Conservation (phyloP, 1,139 yeast species). For the Pichia sp. region DNA sequence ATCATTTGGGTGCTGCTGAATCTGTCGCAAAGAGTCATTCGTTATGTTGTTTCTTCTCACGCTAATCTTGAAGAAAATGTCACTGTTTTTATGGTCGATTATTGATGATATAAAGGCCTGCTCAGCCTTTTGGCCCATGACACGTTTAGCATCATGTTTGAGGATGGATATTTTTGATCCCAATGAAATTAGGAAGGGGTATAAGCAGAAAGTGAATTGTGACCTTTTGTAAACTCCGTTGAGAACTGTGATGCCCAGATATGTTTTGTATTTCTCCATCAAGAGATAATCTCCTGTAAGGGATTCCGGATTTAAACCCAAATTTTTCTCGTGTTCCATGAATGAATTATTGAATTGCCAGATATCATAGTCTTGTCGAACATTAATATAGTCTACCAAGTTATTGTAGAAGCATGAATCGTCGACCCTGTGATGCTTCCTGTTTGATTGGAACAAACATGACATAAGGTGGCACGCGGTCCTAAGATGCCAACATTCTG, state of each 20-base stretch:
- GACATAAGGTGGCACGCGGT: slow-evolving; percentile 61
- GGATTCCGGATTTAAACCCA: slow-evolving; percentile 24
- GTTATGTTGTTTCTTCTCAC: slow-evolving; percentile 67
- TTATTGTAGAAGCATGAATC: slow-evolving; percentile 68
- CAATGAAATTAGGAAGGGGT: slow-evolving; percentile 74
- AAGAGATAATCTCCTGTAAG: slow-evolving; percentile 46
- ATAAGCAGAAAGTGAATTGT: slow-evolving; percentile 65
- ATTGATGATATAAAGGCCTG: slow-evolving; percentile 80
- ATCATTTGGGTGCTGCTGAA: slow-evolving; percentile 55
- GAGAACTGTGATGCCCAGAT: slow-evolving; percentile 33
- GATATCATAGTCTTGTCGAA: slow-evolving; percentile 71
- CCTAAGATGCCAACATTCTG: slow-evolving; percentile 75
- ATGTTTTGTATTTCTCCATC: slow-evolving; percentile 25
- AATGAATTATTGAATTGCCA: slow-evolving; percentile 51
- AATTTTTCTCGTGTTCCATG: slow-evolving; percentile 16
- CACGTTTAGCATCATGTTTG: slow-evolving; percentile 76
- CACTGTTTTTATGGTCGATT: slow-evolving; percentile 53
- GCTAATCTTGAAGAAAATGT: slow-evolving; percentile 62
- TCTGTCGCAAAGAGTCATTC: slow-evolving; percentile 66
- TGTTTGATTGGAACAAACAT: slow-evolving; percentile 52
- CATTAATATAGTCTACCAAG: slow-evolving; percentile 73
- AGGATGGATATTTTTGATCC: slow-evolving; percentile 78
- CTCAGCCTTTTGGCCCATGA: slow-evolving; percentile 85
- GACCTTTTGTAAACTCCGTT: slow-evolving; percentile 26
- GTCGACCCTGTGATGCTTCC: slow-evolving; percentile 36